Evolutionary conservation across 331 rosid species (phyloP).

Genomic region (Quercus tomentella): DNA sequence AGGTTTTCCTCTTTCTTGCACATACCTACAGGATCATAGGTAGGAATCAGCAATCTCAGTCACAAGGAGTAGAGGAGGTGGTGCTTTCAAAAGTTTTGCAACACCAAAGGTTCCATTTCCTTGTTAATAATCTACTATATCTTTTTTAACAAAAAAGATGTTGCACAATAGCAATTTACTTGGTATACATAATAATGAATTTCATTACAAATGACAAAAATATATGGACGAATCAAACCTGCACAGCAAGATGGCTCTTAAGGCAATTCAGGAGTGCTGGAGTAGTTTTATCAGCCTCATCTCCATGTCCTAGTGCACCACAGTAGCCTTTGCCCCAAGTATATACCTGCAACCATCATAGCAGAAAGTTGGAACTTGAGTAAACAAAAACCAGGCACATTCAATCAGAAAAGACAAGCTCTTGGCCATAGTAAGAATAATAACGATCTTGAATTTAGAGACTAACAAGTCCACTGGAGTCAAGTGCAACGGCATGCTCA

Average conservation of each 20-base stretch:
- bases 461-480: constrained; percentile 88
- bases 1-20: constrained; percentile 91
- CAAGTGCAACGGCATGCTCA: constrained; percentile 94
- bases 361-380: constrained; percentile 12
- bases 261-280: constrained; percentile 64
- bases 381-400: constrained; percentile 8
- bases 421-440: background rate
- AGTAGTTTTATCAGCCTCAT: constrained; percentile 85
- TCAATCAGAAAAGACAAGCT: background rate
- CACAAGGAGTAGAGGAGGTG: background rate
- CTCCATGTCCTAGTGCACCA: constrained; percentile 96
- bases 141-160: background rate
- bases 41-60: background rate
- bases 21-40: constrained; percentile 49
- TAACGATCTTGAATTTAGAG: constrained; percentile 1
- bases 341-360: constrained; percentile 54
- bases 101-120: background rate
- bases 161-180: background rate
- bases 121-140: background rate
- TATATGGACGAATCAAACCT: constrained; percentile 39
- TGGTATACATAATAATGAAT: background rate
- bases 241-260: constrained; percentile 66
- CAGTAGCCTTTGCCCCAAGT: constrained; percentile 99
- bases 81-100: background rate
- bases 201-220: background rate